Evolutionary conservation across 257 asterid species (phyloP), one percentile per base, ranked within the genome.

Genomic region (Plantago ovata): DNA sequence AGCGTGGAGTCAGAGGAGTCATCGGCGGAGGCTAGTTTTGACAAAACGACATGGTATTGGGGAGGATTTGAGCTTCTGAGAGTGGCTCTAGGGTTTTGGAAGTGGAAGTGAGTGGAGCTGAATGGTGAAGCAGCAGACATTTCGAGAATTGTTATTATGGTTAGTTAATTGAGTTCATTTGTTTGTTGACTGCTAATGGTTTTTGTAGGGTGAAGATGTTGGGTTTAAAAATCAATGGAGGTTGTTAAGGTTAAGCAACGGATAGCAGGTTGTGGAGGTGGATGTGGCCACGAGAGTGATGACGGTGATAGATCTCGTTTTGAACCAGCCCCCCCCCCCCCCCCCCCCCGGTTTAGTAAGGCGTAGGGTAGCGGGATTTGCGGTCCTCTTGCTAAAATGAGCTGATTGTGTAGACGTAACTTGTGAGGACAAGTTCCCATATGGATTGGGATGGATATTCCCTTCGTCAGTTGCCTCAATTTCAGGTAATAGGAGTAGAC

Each of bases 1-100:
- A 73, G 73, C 21, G 70, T 40, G 23, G 84, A 57, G 53, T 78
- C 75, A 6, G 82, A 56, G 56, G 82, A 72, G 46, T 83, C 87
- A 13, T 75, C 78, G 7, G 83, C 64, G 21, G 82, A 72, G 5
- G 71, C 66, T 47, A 77, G 67, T 61, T 69, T 71, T 58, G 81
- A 76, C 14, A 77, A 39, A 2, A 77, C 64, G 59, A 74, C 68
- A 53, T 59, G 33, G 54, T 61, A 51, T 0, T 59, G 52, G 60
- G 52, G 55, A 20, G 58, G 56, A 14, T 10, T 57, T 13, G 70
- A 56, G 13, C 38, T 63, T 53, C 75, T 54, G 16, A 49, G 43
- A 13, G 75, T 28, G 32, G 55, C 3, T 61, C 70, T 71, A 77
- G 91, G 77, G 77, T 53, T 75, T 65, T 68, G 67, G 47, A 72